phyloP scores from a whole-genome alignment of 805 yeast species.

The Saturnispora quitensis region DNA sequence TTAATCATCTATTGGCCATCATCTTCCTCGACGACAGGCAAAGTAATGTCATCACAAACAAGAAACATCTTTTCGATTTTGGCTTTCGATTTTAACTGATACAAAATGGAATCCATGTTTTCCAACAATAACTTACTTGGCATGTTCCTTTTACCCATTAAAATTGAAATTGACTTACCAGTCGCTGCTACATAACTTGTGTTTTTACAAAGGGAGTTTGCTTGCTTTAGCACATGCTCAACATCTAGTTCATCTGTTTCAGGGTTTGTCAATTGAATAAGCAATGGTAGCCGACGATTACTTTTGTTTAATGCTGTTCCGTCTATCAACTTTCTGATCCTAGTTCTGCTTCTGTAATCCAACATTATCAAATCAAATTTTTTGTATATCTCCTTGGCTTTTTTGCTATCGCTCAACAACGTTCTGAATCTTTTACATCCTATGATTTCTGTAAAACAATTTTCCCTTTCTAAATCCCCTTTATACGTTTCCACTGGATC shows the following conservation, averaged over 20 bases:
- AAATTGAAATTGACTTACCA: conserved; percentile 53
- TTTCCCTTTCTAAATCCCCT: conserved; percentile 39
- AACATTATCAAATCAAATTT: conserved; percentile 62
- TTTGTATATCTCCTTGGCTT: conserved; percentile 39
- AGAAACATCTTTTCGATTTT: conserved; percentile 7
- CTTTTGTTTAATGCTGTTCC: conserved; percentile 48
- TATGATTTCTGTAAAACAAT: conserved; percentile 50
- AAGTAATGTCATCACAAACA: background rate
- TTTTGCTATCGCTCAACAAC: conserved; percentile 34
- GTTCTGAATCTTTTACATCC: conserved; percentile 49
- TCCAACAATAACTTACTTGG: conserved; percentile 33
- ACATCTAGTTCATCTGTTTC: conserved; percentile 56
- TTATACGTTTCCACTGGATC: conserved; percentile 60
- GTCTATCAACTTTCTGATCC: conserved; percentile 51
- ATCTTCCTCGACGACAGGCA: conserved; percentile 1
- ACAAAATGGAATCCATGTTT: conserved; percentile 43
- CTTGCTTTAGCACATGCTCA: conserved; percentile 52
- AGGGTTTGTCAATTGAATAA: conserved; percentile 51
- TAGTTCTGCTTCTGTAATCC: conserved; percentile 58
- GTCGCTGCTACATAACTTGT: conserved; percentile 51
- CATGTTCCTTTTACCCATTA: conserved; percentile 49
- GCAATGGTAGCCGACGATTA: conserved; percentile 57
- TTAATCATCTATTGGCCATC: background rate
- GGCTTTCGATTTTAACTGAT: conserved; percentile 32
- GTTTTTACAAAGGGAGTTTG: conserved; percentile 54